Conservation (phyloP, 306 rosid genomes). For the Malus sylvestris region DNA sequence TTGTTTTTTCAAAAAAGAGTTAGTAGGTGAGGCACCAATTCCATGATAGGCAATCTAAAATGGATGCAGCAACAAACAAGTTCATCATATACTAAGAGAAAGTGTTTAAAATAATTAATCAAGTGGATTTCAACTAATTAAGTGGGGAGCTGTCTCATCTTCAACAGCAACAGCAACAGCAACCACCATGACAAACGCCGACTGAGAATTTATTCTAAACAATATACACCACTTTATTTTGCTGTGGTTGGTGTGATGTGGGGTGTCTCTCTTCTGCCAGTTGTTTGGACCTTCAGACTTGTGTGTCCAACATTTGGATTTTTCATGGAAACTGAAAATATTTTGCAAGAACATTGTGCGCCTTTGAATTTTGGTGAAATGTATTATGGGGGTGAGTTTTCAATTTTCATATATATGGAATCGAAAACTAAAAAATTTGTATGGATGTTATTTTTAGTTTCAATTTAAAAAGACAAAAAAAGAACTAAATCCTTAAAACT, state of each 20-base stretch:
- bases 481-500: no score
- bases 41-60: conserved; percentile 50
- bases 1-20: not conserved
- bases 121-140: conserved; percentile 6
- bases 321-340: no score
- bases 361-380: no score
- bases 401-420: no score
- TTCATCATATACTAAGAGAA: not conserved
- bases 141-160: conserved; percentile 34
- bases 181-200: conserved; percentile 3
- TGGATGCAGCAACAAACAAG: conserved; percentile 45
- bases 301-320: no score
- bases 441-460: no score
- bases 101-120: not conserved
- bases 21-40: conserved; percentile 40
- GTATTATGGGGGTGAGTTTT: no score
- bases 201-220: not conserved
- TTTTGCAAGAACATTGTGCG: no score
- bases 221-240: not conserved
- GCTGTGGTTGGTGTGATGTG: not conserved
- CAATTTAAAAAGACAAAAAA: no score
- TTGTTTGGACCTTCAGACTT: no score
- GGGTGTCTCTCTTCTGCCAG: not conserved
- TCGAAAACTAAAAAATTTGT: no score
- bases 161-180: conserved; percentile 20